A percentile compares a stretch with the other conserved stretches of the same genome.
Conservation (phyloP, 139 green algal genomes). For the Coelastrella sp. region DNA sequence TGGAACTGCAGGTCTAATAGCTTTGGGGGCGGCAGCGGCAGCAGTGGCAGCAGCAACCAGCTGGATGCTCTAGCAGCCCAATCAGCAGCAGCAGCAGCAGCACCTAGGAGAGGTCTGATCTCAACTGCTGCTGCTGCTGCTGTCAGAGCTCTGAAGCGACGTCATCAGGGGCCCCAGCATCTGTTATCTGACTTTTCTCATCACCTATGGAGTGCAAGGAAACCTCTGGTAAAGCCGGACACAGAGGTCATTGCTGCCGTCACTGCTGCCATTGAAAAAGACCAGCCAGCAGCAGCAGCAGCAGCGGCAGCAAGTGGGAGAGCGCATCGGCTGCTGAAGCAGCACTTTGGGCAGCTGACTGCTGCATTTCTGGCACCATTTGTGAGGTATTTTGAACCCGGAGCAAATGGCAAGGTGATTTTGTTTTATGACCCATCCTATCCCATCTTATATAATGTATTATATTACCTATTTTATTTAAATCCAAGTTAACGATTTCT, state of each 20-base stretch:
- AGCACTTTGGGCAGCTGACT: slow-evolving; percentile 89
- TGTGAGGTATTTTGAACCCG: slow-evolving; percentile 70
- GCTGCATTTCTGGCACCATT: slow-evolving; percentile 83
- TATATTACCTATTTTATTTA: background rate
- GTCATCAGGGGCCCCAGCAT: slow-evolving; percentile 29
- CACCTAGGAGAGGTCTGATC: background rate
- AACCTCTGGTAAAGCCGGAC: slow-evolving; percentile 70
- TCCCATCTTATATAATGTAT: too few species aligned
- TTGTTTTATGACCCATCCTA: too few species aligned
- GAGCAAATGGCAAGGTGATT: slow-evolving; percentile 49
- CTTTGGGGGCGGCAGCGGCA: background rate
- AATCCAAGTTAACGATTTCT: too few species aligned
- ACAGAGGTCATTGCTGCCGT: slow-evolving; percentile 55
- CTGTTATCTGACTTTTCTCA: slow-evolving; percentile 76
- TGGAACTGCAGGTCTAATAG: background rate
- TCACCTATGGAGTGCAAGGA: slow-evolving; percentile 77
- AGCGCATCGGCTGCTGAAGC: slow-evolving; percentile 55
- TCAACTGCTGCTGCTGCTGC: slow-evolving; percentile 11
- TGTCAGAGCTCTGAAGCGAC: slow-evolving; percentile 7
- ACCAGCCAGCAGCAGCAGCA: background rate
- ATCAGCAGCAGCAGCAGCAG: slow-evolving; percentile 24
- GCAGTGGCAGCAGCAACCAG: background rate
- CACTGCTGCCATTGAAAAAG: background rate
- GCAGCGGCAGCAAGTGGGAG: background rate
- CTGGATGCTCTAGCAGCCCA: background rate